Conservation (phyloP, 2,329 filamentous ascomycete genomes). For the Aureobasidium sp. region DNA sequence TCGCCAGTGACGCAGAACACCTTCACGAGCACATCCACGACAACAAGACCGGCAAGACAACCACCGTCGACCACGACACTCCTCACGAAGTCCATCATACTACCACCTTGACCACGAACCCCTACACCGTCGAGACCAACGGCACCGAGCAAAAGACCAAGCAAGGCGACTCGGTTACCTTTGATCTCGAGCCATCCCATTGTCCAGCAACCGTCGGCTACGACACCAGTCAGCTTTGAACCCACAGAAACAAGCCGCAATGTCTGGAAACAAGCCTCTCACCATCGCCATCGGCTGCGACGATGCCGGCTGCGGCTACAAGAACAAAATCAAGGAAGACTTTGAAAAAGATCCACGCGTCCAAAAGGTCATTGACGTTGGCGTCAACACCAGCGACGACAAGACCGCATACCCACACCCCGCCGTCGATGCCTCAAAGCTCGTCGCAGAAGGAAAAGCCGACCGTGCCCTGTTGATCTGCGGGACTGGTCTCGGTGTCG, state of each 20-base stretch:
- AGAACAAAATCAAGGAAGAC: slow-evolving; percentile 67
- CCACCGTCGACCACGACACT: slow-evolving; percentile 30
- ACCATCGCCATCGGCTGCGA: slow-evolving; percentile 59
- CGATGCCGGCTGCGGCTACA: slow-evolving; percentile 72
- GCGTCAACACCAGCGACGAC: slow-evolving; percentile 58
- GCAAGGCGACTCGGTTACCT: background rate
- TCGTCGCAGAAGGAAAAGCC: slow-evolving; percentile 56
- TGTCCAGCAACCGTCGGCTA: slow-evolving; percentile 22
- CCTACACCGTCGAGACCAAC: slow-evolving; percentile 28
- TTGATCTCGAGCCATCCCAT: slow-evolving; percentile 19
- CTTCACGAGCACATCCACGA: slow-evolving; percentile 33
- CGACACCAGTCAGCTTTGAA: slow-evolving; percentile 28
- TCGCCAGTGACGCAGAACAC: slow-evolving; percentile 27
- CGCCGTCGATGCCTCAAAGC: slow-evolving; percentile 63
- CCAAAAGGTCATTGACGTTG: slow-evolving; percentile 64
- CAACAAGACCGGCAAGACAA: slow-evolving; percentile 31
- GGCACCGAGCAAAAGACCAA: slow-evolving; percentile 27
- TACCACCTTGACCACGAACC: slow-evolving; percentile 32
- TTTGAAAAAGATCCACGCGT: slow-evolving; percentile 63
- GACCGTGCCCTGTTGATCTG: slow-evolving; percentile 79
- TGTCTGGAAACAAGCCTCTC: slow-evolving; percentile 34
- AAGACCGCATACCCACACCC: slow-evolving; percentile 78
- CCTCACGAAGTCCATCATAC: slow-evolving; percentile 28
- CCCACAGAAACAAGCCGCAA: background rate
- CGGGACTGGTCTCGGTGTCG: slow-evolving; percentile 79